Evolutionary conservation across 2,329 filamentous ascomycete species (phyloP), one percentile per base, ranked within the genome.

Genomic region (Dactylonectria estremocensis): DNA sequence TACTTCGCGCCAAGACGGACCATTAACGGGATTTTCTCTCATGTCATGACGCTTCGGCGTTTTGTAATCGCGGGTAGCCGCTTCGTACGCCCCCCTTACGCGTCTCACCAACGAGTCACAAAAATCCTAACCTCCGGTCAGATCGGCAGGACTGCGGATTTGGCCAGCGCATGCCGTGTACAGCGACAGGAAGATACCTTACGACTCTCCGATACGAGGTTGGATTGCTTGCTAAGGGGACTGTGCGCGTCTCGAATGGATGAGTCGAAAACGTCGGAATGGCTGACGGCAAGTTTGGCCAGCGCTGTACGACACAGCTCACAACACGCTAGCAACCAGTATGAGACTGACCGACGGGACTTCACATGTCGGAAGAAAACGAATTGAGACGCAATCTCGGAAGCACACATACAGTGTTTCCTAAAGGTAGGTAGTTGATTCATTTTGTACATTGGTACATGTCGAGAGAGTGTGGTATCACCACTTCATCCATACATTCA

Each of bases 401-500:
- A 40, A 55, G 14, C 52, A 49, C 43, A 14, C 52, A 49, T n/a
- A 11, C 11, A 35, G 52, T 53, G 48, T 20, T 52, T n/a, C 35
- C 48, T 7, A 28, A 7, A n/a, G n/a, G n/a, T n/a, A n/a, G 24
- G 28, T 33, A 46, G 46, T 56, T 37, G 50, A 60, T 66, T 56
- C 50, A 57, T 50, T 66, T 5, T 37, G 13, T 14, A 37, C 35
- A 37, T 37, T 50, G 63, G 20, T 61, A 61, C 56, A 57, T 20
- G 45, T 46, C 24, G 56, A 55, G 28, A 31, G 46, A 45, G 43
- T 45, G 37, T 43, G 43, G 48, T 28, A 46, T 40, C 57, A 45
- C 63, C 46, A 55, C 20, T 60, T 50, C 56, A 60, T 60, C 56
- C 56, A 54, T 48, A 46, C 54, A 22, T 56, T 5, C 52, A 46